Evolutionary conservation across 2,329 filamentous ascomycete species (phyloP).

Genomic region (Erysiphe pulchra): DNA sequence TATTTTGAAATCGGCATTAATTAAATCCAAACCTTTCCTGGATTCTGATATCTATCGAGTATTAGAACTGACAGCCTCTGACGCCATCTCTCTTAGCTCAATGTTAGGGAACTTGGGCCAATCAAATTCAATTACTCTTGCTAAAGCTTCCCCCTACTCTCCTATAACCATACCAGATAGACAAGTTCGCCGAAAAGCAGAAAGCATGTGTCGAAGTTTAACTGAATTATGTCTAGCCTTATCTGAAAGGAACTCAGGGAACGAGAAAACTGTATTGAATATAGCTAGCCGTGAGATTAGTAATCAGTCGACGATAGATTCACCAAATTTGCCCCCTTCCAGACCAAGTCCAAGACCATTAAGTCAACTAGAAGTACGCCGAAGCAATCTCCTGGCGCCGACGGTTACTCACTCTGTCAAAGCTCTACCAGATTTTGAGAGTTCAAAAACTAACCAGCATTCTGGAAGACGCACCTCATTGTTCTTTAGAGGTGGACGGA

Average conservation of each 20-base stretch:
- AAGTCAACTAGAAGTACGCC: conserved; percentile 12
- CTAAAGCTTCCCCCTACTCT: conserved; percentile 17
- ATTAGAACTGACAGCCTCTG: conserved; percentile 55
- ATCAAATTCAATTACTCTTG: conserved; percentile 40
- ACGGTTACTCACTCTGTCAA: conserved; percentile 11
- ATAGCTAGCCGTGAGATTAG: conserved; percentile 4
- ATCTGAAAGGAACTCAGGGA: conserved; percentile 26
- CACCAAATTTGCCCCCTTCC: conserved; percentile 5
- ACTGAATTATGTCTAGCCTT: conserved; percentile 81
- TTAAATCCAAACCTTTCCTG: conserved; percentile 48
- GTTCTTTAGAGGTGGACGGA: conserved; percentile 25
- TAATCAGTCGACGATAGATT: conserved; percentile 5
- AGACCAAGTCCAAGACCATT: conserved; percentile 12
- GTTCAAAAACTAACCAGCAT: conserved; percentile 24
- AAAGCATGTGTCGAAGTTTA: conserved; percentile 74
- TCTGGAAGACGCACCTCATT: conserved; percentile 16
- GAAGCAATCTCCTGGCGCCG: conserved; percentile 13
- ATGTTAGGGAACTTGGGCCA: conserved; percentile 53
- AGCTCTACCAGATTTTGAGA: conserved; percentile 11
- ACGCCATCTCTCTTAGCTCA: conserved; percentile 54
- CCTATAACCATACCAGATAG: conserved; percentile 36
- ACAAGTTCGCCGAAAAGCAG: conserved; percentile 68
- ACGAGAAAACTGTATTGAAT: not conserved
- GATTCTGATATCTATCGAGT: conserved; percentile 48
- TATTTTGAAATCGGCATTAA: conserved; percentile 53